Evolutionary conservation across 345 rosid genomes (phyloP).

Genomic region (Murraya paniculata): DNA sequence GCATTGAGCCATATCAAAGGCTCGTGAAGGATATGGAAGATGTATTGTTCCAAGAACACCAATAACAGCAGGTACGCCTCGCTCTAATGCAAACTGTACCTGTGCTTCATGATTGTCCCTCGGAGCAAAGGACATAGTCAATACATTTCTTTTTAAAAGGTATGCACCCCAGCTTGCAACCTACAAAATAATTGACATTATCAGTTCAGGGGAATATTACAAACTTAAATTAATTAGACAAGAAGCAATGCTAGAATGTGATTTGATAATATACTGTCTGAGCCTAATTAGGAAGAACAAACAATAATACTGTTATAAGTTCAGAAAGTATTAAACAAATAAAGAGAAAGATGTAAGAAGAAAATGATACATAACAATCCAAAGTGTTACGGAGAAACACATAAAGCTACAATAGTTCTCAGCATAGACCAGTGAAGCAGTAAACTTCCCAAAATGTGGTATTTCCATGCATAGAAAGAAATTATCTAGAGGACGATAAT

Average conservation of each 20-base stretch:
- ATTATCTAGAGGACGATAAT: background rate
- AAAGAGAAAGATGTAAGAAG: background rate
- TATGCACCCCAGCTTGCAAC: conserved; percentile 99
- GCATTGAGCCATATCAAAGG: conserved; percentile 99
- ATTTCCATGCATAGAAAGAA: background rate
- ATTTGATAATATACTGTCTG: background rate
- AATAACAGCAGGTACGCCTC: conserved; percentile 91
- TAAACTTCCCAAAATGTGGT: background rate
- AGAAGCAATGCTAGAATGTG: background rate
- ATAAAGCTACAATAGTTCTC: background rate
- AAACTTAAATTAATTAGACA: background rate
- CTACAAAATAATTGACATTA: conserved; percentile 31
- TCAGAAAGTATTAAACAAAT: background rate
- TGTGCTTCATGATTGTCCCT: conserved; percentile 97
- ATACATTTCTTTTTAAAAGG: conserved; percentile 75
- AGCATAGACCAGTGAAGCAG: background rate
- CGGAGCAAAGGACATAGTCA: conserved; percentile 96
- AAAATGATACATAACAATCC: background rate
- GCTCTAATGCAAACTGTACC: conserved; percentile 97
- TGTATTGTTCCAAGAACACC: conserved; percentile 87
- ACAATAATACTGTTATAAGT: background rate
- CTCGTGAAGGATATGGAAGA: conserved; percentile 91
- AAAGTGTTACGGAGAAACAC: background rate
- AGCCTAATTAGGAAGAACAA: background rate
- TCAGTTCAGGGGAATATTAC: conserved; percentile 10